Conservation (phyloP, 495 filamentous ascomycete genomes). For the Trichoderma parareesei region DNA sequence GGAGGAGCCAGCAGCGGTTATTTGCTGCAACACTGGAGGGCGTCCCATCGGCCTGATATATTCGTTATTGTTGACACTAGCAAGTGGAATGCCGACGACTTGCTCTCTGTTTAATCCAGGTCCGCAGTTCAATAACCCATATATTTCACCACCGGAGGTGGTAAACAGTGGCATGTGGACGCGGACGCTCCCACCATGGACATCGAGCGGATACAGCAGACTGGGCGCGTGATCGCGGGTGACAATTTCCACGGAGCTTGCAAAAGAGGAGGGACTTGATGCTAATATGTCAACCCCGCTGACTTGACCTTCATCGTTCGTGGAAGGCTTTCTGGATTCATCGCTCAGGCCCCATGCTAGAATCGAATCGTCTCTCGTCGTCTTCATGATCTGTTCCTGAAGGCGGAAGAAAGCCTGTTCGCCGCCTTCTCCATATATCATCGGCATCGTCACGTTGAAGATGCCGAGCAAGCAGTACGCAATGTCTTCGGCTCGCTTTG, state of each 20-base stretch:
- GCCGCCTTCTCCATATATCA: slow-evolving; percentile 9
- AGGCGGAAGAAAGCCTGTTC: slow-evolving; percentile 2
- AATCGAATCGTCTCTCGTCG: background rate
- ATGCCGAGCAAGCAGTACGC: slow-evolving; percentile 9
- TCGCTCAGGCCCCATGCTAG: background rate
- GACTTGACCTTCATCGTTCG: background rate
- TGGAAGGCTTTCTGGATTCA: too few relatives aligned
- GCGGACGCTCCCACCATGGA: background rate
- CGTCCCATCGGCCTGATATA: background rate
- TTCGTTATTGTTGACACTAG: background rate
- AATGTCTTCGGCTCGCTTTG: background rate
- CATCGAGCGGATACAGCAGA: background rate
- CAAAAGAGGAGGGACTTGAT: background rate
- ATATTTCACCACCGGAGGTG: background rate
- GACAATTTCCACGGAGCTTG: slow-evolving; percentile 4
- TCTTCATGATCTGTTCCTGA: slow-evolving; percentile 8
- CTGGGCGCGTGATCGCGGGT: background rate
- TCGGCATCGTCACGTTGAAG: background rate
- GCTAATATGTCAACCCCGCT: background rate
- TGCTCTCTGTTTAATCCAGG: background rate
- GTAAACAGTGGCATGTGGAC: background rate
- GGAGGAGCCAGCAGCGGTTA: too few relatives aligned
- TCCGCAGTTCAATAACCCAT: slow-evolving; percentile 1
- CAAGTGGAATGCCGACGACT: background rate
- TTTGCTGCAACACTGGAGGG: background rate